phyloP scores from a whole-genome alignment of 352 stramenopile species.

The Phytopythium kandeliae region DNA sequence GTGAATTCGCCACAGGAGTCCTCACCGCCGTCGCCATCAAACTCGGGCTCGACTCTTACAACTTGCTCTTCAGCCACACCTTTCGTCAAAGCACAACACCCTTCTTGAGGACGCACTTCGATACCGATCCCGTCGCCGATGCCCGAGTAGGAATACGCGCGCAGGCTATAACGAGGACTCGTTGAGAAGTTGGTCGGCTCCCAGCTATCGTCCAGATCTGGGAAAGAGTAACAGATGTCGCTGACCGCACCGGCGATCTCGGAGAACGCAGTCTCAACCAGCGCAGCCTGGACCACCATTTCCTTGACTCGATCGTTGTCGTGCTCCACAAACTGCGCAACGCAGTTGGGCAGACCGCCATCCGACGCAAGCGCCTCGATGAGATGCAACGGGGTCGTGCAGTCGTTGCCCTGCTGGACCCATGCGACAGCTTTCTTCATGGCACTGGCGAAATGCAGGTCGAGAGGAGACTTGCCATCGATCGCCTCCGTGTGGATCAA shows the following conservation, averaged over 20 bases:
- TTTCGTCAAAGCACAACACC: neutral
- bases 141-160: neutral
- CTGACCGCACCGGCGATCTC: neutral
- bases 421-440: constrained; percentile 3
- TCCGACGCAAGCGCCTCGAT: constrained; percentile 6
- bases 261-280: neutral
- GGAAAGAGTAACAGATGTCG: constrained; percentile 1
- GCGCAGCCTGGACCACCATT: neutral
- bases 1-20: neutral
- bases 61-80: neutral
- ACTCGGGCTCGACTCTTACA: neutral
- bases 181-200: neutral
- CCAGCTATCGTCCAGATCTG: neutral
- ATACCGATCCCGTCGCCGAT: neutral
- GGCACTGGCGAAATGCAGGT: constrained; percentile 13
- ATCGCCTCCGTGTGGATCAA: constrained; percentile 15
- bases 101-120: neutral
- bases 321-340: constrained; percentile 5
- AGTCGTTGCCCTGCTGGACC: constrained; percentile 11
- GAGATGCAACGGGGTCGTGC: constrained; percentile 6
- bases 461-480: constrained; percentile 13
- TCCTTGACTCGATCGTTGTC: neutral
- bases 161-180: neutral
- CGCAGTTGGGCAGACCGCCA: constrained; percentile 10
- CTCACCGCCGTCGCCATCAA: neutral